phyloP scores from a whole-genome alignment of 1,284 basidiomycete genomes.

The Apiotrichum gamsii region DNA sequence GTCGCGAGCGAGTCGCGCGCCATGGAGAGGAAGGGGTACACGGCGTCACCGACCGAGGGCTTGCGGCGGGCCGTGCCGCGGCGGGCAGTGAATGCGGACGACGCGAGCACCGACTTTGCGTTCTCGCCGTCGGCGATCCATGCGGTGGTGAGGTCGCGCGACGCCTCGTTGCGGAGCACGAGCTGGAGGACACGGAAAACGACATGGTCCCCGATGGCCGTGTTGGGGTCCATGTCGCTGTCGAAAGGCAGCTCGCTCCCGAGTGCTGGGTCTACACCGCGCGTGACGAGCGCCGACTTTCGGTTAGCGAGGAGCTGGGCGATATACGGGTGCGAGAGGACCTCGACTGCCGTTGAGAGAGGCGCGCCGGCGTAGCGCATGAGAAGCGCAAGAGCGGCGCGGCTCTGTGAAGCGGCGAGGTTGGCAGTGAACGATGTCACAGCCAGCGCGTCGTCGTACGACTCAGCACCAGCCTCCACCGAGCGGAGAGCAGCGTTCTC shows the following conservation, averaged over 20 bases:
- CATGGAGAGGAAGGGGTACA: slow-evolving; percentile 29
- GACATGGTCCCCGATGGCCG: slow-evolving; percentile 5
- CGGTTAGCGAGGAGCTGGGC: slow-evolving; percentile 1
- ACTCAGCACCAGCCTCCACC: not conserved
- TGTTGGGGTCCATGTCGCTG: slow-evolving; percentile 30
- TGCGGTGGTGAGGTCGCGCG: slow-evolving; percentile 12
- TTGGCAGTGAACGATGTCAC: slow-evolving; percentile 7
- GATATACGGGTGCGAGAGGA: slow-evolving; percentile 8
- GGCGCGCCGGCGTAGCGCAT: slow-evolving; percentile 1
- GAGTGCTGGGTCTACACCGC: slow-evolving; percentile 1
- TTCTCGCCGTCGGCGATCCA: slow-evolving; percentile 26
- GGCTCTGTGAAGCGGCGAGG: slow-evolving; percentile 11
- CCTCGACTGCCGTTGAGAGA: slow-evolving; percentile 2
- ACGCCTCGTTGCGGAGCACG: slow-evolving; percentile 25
- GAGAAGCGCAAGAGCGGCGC: not conserved
- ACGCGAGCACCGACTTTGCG: slow-evolving; percentile 29
- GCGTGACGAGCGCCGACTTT: not conserved
- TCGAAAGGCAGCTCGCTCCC: slow-evolving; percentile 25
- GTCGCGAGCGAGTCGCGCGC: slow-evolving; percentile 19
- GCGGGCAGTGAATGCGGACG: slow-evolving; percentile 20
- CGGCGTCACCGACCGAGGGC: slow-evolving; percentile 24
- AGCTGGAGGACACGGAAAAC: slow-evolving; percentile 26
- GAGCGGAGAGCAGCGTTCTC: slow-evolving; percentile 9
- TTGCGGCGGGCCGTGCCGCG: slow-evolving; percentile 25
- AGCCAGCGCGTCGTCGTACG: not conserved